Base-by-base conservation (phyloP, 129 eudicot species). In the Flaveria sonorensis region DNA sequence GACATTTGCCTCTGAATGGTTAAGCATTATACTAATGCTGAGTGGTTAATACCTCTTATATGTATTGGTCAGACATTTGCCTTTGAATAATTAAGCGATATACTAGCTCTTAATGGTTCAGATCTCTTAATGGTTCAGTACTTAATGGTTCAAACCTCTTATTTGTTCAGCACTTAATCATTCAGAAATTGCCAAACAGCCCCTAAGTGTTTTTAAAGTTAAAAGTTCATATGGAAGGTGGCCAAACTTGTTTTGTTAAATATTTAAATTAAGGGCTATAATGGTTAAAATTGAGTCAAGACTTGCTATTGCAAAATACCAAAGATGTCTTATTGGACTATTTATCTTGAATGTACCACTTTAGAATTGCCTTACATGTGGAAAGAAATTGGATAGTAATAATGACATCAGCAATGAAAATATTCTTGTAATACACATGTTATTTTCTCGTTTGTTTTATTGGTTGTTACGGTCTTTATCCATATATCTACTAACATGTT, bases 381-480 rank as follows among this genome's bases (percentile, higher is more conserved):
- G 65, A 69, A 14, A 6, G 11, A 62, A 26, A 24, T 28, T 59
- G 21, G 42, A 30, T 47, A 12, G 71, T 59, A 57, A 45, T 78
- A 23, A 70, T 77, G 76, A 77, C 62, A 57, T 77, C 81, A 77
- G 70, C 81, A 18, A 56, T 68, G 26, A 21, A 46, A 48, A 68
- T 68, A 77, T 56, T 67, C 60, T 55, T 77, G 45, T 52, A 66
- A 48, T 11, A 30, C 48, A 24, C 48, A n/a, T 65, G 20, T 4
- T 20, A 51, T 48, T 64, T 48, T 48, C 53, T 48, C n/a, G 53
- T 11, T 48, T 48, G 4, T 14, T 13, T 14, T 48, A 48, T 48
- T 76, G 24, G 39, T 23, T 59, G 70, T 23, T 43, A 60, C 18
- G 4, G 18, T 74, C 20, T 48, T 48, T 28, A 23, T 71, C 18